Evolutionary conservation across 2,329 filamentous ascomycete genomes (phyloP).

Genomic region (Paecilomyces sp.): DNA sequence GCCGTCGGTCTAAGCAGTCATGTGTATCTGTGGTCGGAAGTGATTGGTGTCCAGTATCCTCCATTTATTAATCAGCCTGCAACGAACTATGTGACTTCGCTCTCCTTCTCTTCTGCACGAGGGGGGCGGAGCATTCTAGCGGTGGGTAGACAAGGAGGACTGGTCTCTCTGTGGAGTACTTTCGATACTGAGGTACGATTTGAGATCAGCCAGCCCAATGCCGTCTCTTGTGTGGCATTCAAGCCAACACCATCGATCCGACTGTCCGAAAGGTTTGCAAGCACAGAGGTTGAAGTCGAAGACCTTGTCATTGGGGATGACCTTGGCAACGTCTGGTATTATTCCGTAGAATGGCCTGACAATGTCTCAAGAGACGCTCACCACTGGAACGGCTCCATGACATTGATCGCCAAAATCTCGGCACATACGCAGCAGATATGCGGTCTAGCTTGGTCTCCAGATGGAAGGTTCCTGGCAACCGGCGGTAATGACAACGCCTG

Average conservation of each 20-base stretch:
- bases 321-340: constrained; percentile 74
- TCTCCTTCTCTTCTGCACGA: constrained; percentile 79
- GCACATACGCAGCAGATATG: constrained; percentile 88
- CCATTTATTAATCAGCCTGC: constrained; percentile 45
- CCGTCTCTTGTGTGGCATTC: constrained; percentile 77
- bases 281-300: constrained; percentile 58
- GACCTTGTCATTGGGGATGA: constrained; percentile 85
- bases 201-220: constrained; percentile 61
- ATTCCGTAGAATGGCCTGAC: constrained; percentile 74
- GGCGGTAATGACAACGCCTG: constrained; percentile 91
- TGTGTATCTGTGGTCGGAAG: constrained; percentile 86
- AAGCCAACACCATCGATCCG: constrained; percentile 55
- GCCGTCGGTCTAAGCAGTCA: constrained; percentile 74
- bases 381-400: constrained; percentile 72
- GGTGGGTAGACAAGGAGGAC: constrained; percentile 71
- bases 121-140: constrained; percentile 77
- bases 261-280: constrained; percentile 41
- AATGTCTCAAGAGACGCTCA: constrained; percentile 55
- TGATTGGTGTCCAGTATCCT: constrained; percentile 55
- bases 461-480: constrained; percentile 71
- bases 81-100: constrained; percentile 62
- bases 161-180: constrained; percentile 70
- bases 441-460: constrained; percentile 77
- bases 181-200: constrained; percentile 62
- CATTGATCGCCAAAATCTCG: constrained; percentile 66